Percentiles rank a stretch among this genome's conserved stretches.
phyloP scores from a whole-genome alignment of 257 asterid genomes.

The Schizonepeta tenuifolia region DNA sequence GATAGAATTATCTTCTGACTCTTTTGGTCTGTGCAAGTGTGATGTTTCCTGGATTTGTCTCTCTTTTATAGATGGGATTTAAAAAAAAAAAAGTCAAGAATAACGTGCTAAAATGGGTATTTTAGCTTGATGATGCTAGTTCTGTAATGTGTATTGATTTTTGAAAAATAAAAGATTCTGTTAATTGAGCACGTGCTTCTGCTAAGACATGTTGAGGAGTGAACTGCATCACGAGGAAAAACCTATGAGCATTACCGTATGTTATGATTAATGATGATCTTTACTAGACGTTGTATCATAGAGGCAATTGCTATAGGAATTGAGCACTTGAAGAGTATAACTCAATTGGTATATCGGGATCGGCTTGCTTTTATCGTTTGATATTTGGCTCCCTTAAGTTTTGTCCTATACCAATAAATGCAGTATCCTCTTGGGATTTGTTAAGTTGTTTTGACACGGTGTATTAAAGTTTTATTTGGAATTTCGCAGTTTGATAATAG shows the following conservation, averaged over 20 bases:
- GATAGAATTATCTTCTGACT: neutral
- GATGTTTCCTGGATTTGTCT: slow-evolving; percentile 13
- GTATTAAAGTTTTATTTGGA: too few relatives aligned
- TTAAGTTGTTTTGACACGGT: too few relatives aligned
- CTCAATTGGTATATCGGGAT: too few relatives aligned
- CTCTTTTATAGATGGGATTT: slow-evolving; percentile 7
- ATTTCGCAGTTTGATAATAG: neutral
- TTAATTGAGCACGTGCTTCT: too few relatives aligned
- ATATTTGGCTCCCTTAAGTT: neutral
- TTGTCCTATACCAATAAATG: neutral
- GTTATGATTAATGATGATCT: neutral
- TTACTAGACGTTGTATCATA: neutral
- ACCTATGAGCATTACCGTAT: neutral
- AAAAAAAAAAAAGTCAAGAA: slow-evolving; percentile 16
- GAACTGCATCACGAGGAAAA: neutral
- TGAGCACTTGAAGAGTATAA: neutral
- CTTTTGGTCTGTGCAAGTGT: neutral
- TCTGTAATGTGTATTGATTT: neutral
- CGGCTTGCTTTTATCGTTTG: neutral
- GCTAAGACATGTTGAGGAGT: neutral
- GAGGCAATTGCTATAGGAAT: neutral
- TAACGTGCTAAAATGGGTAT: neutral
- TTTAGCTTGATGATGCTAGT: neutral
- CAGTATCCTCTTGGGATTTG: too few relatives aligned
- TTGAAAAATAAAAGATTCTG: too few relatives aligned